Evolutionary conservation across 2,329 filamentous ascomycete genomes (phyloP).

Genomic region (Anthostomella pinea): DNA sequence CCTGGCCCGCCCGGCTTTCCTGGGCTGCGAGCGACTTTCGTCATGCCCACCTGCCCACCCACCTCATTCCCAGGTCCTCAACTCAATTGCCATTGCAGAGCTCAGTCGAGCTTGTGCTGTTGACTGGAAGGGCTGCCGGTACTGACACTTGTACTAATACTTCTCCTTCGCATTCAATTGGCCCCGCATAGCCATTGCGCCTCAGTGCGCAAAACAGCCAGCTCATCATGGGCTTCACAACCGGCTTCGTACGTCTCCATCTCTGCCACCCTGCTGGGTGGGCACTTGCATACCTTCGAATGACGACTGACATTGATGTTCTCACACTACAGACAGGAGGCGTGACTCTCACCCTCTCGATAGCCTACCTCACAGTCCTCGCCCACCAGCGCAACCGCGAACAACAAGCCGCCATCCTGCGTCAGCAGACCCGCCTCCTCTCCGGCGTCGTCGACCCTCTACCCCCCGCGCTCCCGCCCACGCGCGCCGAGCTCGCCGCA

Average conservation of each 20-base stretch:
- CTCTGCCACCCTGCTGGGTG: background rate
- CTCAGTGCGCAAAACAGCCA: conserved; percentile 21
- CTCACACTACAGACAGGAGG: conserved; percentile 61
- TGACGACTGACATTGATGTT: no score
- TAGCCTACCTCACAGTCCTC: conserved; percentile 70
- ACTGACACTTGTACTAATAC: conserved; percentile 7
- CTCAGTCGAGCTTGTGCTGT: conserved; percentile 10
- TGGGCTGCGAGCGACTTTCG: conserved; percentile 21
- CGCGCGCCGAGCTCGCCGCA: conserved; percentile 48
- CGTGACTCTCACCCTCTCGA: conserved; percentile 69
- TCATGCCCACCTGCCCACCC: conserved; percentile 11
- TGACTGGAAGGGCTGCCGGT: background rate
- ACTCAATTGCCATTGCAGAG: background rate
- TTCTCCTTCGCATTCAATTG: conserved; percentile 20
- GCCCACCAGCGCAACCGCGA: conserved; percentile 68
- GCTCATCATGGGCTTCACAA: conserved; percentile 65
- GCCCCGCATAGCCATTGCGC: conserved; percentile 20
- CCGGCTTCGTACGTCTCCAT: conserved; percentile 65
- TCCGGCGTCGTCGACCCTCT: conserved; percentile 49
- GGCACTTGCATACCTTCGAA: no score
- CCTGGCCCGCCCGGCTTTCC: conserved; percentile 2
- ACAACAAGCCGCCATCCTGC: conserved; percentile 54
- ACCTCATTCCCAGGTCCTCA: conserved; percentile 3
- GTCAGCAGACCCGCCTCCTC: conserved; percentile 54
- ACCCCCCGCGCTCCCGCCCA: conserved; percentile 45